Percentiles rank a stretch among this genome's conserved stretches.
Conservation (phyloP, 768 basidiomycete species). For the Glaciozyma antarctica region DNA sequence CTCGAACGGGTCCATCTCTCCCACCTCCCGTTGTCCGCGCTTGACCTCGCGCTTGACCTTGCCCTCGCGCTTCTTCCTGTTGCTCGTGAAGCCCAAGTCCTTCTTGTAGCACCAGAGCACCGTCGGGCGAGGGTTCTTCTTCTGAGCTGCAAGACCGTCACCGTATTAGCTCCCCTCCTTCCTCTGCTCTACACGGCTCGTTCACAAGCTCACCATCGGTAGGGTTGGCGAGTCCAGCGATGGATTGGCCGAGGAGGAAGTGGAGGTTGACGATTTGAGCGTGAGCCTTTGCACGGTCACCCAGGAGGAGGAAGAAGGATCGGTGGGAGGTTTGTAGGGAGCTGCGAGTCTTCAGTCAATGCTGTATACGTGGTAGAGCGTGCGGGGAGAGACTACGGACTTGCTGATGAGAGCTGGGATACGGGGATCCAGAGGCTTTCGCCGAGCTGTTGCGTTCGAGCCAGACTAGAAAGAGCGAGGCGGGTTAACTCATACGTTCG, state of each 20-base stretch:
- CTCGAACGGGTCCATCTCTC: slow-evolving; percentile 95
- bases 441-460: slow-evolving; percentile 14
- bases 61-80: slow-evolving; percentile 91
- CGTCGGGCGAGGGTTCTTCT: slow-evolving; percentile 47
- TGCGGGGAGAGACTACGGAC: neutral
- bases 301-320: slow-evolving; percentile 91
- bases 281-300: slow-evolving; percentile 87
- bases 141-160: slow-evolving; percentile 18
- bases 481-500: no score
- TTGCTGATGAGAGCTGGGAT: slow-evolving; percentile 29
- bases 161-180: slow-evolving; percentile 1
- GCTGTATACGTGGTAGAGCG: neutral
- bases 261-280: slow-evolving; percentile 90
- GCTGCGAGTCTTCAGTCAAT: neutral
- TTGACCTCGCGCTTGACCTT: slow-evolving; percentile 96
- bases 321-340: slow-evolving; percentile 47
- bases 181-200: no score
- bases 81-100: slow-evolving; percentile 90
- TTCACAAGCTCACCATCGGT: slow-evolving; percentile 19
- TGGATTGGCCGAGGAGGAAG: slow-evolving; percentile 72
- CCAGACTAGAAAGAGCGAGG: neutral
- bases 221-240: slow-evolving; percentile 41
- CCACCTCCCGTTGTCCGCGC: slow-evolving; percentile 81
- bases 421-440: slow-evolving; percentile 24
- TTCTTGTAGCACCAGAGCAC: slow-evolving; percentile 98